These are phyloP conservation scores for Panaeolus cyanescens DNA, from an alignment of 768 basidiomycete genomes.

Conservation along the genomic window DNA sequence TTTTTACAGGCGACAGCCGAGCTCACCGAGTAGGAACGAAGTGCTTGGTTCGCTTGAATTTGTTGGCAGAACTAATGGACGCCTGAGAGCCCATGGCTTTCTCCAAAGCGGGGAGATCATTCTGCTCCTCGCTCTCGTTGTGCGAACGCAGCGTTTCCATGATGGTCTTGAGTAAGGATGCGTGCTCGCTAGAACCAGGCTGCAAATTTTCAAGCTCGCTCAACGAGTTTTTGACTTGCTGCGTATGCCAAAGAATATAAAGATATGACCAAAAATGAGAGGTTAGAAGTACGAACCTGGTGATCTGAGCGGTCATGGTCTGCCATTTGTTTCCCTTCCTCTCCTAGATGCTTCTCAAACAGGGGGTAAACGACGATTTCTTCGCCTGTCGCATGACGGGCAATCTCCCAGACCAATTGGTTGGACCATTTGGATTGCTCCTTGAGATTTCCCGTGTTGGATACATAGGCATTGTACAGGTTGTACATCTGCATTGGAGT, in stretches of 20 bases:
- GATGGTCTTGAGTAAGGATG: not conserved
- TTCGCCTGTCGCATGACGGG: slow-evolving; percentile 61
- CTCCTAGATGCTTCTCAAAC: slow-evolving; percentile 58
- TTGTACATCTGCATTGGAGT: slow-evolving; percentile 51
- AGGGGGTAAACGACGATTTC: slow-evolving; percentile 67
- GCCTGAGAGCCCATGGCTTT: not conserved
- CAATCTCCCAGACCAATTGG: slow-evolving; percentile 63
- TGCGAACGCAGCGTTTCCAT: not conserved
- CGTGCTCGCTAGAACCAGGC: not conserved
- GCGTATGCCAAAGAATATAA: not conserved
- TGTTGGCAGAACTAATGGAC: not conserved
- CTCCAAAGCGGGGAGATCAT: not conserved
- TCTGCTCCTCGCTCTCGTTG: not conserved
- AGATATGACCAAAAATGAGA: not conserved
- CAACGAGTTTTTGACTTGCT: slow-evolving; percentile 2
- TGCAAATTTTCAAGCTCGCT: not conserved
- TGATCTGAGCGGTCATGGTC: slow-evolving; percentile 62
- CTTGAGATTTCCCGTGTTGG: slow-evolving; percentile 41
- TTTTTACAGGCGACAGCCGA: not conserved
- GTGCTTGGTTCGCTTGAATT: slow-evolving; percentile 4
- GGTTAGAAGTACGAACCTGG: slow-evolving; percentile 34
- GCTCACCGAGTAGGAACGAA: slow-evolving; percentile 1
- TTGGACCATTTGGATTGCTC: slow-evolving; percentile 54
- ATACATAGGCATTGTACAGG: slow-evolving; percentile 52
- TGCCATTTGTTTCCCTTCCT: slow-evolving; percentile 48